A percentile compares a stretch with the other conserved stretches of the same genome.
Conservation (phyloP, 257 asterid genomes). For the Solanum corneliomulleri region DNA sequence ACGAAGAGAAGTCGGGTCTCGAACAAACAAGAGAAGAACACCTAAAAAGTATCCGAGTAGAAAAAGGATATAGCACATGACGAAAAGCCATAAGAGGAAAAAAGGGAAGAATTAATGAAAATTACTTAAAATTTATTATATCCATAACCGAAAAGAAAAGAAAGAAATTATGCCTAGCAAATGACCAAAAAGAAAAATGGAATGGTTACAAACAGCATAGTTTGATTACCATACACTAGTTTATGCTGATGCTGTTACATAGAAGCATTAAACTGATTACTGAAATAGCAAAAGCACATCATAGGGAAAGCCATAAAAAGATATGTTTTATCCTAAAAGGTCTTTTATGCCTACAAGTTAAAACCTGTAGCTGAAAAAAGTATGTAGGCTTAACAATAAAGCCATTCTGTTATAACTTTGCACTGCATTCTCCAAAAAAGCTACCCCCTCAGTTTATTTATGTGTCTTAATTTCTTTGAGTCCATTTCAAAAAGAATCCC, state of each 20-base stretch:
- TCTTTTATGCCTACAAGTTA: not conserved
- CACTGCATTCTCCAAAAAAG: not conserved
- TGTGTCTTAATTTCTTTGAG: not conserved
- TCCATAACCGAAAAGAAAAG: not conserved
- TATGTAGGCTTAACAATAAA: not conserved
- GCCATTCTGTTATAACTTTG: not conserved
- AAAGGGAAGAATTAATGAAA: not conserved
- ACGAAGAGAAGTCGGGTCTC: not conserved
- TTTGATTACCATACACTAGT: not conserved
- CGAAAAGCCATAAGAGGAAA: not conserved
- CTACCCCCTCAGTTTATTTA: not conserved
- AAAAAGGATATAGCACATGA: not conserved
- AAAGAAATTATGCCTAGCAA: not conserved
- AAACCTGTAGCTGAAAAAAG: not conserved
- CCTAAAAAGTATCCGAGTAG: not conserved
- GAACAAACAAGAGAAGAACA: not conserved
- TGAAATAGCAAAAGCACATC: not conserved
- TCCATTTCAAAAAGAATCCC: not conserved
- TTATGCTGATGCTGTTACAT: not conserved
- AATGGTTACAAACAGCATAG: not conserved
- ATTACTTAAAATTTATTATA: not conserved
- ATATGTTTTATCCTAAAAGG: not conserved
- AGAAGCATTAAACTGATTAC: not conserved
- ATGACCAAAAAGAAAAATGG: not conserved
- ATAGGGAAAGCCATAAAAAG: not conserved